Evolutionary conservation across 305 asterid genomes (phyloP).

Genomic region (Fraxinus baroniana): DNA sequence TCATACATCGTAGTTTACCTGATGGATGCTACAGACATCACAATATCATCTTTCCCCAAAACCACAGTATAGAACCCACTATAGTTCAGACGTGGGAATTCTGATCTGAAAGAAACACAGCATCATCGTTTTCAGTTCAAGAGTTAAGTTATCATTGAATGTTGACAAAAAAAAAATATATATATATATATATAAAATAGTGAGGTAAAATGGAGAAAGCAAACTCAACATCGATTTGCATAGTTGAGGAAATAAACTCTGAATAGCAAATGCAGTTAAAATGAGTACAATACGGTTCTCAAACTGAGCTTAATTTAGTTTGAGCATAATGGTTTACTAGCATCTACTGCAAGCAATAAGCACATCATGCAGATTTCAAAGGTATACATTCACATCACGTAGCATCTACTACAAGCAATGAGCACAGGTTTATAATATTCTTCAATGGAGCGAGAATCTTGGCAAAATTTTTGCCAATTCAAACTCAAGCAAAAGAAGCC

Average conservation of each 20-base stretch:
- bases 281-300: neutral
- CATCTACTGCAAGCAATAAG: neutral
- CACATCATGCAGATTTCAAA: neutral
- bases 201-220: too few species aligned
- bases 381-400: too few species aligned
- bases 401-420: too few species aligned
- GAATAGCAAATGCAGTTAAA: neutral
- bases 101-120: constrained; percentile 43
- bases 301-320: neutral
- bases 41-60: constrained; percentile 56
- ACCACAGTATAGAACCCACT: constrained; percentile 56
- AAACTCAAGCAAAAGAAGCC: too few species aligned
- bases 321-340: neutral
- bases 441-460: too few species aligned
- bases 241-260: neutral
- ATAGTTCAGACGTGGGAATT: constrained; percentile 53
- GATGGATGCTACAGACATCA: constrained; percentile 57
- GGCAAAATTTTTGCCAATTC: too few species aligned
- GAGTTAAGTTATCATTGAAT: neutral
- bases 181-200: too few species aligned
- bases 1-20: constrained; percentile 36
- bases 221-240: neutral
- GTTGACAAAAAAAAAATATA: too few species aligned
- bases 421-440: too few species aligned
- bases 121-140: neutral